Percentiles rank a stretch among this genome's conserved stretches.
Conservation (phyloP, 2,329 filamentous ascomycete genomes). For the Fusarium continuum region DNA sequence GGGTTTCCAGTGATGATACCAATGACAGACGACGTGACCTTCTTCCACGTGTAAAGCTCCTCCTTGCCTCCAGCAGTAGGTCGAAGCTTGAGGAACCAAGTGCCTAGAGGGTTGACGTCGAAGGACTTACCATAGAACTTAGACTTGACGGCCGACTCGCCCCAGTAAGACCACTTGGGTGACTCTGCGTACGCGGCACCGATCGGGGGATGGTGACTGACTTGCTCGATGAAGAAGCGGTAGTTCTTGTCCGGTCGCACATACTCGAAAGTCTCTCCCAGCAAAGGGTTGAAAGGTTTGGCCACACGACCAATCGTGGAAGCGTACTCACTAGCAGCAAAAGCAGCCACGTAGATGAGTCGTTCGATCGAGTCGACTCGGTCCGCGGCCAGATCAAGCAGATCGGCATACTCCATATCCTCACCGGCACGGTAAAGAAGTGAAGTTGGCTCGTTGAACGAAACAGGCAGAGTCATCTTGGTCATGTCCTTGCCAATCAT, state of each 20-base stretch:
- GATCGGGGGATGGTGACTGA: conserved; percentile 95
- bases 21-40: conserved; percentile 96
- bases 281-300: conserved; percentile 96
- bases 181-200: conserved; percentile 94
- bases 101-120: conserved; percentile 94
- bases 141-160: conserved; percentile 92
- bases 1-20: conserved; percentile 98
- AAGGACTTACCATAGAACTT: conserved; percentile 99
- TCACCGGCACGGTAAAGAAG: conserved; percentile 93
- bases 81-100: conserved; percentile 91
- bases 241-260: conserved; percentile 95
- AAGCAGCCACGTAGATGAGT: conserved; percentile 92
- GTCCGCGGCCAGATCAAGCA: conserved; percentile 88
- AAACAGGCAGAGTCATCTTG: conserved; percentile 98
- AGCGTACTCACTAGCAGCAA: conserved; percentile 95
- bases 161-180: conserved; percentile 96
- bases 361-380: conserved; percentile 88
- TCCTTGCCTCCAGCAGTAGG: conserved; percentile 78
- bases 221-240: conserved; percentile 98
- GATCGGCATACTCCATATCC: conserved; percentile 97
- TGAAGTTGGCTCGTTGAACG: conserved; percentile 98
- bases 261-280: conserved; percentile 98
- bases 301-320: conserved; percentile 96
- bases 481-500: conserved; percentile 99
- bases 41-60: conserved; percentile 98